A percentile compares a stretch with the other conserved stretches of the same genome.
Conservation (phyloP, 2,329 filamentous ascomycete species). For the Blastomyces percursus region DNA sequence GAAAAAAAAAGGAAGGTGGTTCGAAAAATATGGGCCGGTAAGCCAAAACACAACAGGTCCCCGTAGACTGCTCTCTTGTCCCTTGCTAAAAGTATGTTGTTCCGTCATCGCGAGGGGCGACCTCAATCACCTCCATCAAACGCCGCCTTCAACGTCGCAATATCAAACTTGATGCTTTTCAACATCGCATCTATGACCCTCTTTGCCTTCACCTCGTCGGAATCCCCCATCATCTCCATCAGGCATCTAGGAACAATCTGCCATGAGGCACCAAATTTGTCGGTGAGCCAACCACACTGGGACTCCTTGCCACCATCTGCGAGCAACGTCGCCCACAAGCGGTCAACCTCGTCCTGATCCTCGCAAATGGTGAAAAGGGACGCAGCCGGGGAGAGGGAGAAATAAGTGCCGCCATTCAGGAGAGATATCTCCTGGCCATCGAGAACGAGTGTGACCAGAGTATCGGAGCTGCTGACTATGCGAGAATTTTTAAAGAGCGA, state of each 20-base stretch:
- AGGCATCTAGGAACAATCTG: constrained; percentile 36
- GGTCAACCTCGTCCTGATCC: constrained; percentile 39
- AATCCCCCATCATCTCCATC: constrained; percentile 26
- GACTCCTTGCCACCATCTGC: constrained; percentile 31
- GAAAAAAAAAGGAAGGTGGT: background rate
- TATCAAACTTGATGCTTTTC: constrained; percentile 37
- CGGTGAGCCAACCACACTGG: constrained; percentile 39
- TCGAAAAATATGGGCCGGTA: background rate
- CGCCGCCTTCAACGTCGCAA: constrained; percentile 30
- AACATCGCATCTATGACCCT: constrained; percentile 30
- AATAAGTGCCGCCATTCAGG: constrained; percentile 36
- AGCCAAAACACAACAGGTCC: background rate
- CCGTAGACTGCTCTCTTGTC: background rate
- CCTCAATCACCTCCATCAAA: constrained; percentile 16
- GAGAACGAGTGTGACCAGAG: constrained; percentile 31
- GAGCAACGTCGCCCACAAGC: constrained; percentile 37
- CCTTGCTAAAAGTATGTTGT: background rate
- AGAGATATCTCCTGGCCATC: constrained; percentile 32
- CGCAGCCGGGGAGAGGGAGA: constrained; percentile 33
- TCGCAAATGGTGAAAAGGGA: constrained; percentile 38
- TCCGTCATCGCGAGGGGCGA: background rate
- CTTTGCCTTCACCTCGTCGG: constrained; percentile 24
- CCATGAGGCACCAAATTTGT: constrained; percentile 40
- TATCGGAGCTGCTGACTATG: constrained; percentile 23
- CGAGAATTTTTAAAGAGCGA: constrained; percentile 18